These are phyloP conservation scores for Lecanoromycetidae sp. DNA, from an alignment of 2,329 filamentous ascomycete species.

Conservation along the genomic window DNA sequence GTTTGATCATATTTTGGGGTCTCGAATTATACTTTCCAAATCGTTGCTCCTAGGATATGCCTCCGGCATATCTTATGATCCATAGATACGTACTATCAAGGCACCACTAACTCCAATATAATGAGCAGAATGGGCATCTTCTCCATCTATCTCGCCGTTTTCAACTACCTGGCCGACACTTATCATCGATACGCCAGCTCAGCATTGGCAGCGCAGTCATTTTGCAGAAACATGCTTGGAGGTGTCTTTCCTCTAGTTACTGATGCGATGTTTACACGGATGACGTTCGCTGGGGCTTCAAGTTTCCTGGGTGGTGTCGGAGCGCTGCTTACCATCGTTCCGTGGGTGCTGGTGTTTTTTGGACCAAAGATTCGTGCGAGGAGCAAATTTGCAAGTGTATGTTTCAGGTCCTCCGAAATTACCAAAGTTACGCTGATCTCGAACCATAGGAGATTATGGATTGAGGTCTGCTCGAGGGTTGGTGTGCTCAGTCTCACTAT, in stretches of 20 bases:
- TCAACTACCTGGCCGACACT: conserved; percentile 84
- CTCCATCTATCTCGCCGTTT: conserved; percentile 73
- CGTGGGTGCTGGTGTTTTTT: conserved; percentile 72
- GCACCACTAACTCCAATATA: no score
- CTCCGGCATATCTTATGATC: no score
- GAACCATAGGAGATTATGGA: conserved; percentile 2
- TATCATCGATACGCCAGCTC: conserved; percentile 78
- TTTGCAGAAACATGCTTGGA: conserved; percentile 72
- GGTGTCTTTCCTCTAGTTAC: conserved; percentile 73
- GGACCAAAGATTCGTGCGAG: conserved; percentile 62
- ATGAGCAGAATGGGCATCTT: conserved; percentile 82
- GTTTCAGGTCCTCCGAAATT: no score
- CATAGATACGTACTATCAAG: no score
- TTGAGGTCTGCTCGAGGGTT: neutral
- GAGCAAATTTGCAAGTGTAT: conserved; percentile 59
- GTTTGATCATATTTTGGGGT: no score
- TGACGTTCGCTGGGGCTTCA: conserved; percentile 60
- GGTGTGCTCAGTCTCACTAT: neutral
- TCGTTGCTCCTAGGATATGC: no score
- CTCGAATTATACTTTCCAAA: no score
- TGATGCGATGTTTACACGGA: conserved; percentile 54
- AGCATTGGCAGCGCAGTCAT: conserved; percentile 74
- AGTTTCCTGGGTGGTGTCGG: conserved; percentile 64
- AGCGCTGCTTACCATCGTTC: conserved; percentile 59
- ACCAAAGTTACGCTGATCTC: no score